Base-by-base conservation (phyloP, 805 yeast genomes). In the Starmera quercuum region DNA sequence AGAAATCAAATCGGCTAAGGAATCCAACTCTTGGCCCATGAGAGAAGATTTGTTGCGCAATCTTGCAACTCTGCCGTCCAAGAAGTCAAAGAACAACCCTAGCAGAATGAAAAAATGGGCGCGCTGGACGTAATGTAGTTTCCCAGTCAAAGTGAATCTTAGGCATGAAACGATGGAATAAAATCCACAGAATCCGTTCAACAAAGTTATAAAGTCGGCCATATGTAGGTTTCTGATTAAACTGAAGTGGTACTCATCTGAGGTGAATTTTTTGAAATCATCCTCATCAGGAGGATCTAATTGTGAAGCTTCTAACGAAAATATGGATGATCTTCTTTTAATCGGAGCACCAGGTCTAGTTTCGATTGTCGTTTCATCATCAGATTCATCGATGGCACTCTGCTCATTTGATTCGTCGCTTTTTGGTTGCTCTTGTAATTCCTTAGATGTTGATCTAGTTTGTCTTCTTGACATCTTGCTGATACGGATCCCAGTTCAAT, bases 21-120 rank as follows among this genome's bases (percentile, higher is more conserved):
- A 88, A 56, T 92, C 98, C 50, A 92, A 73, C 63, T 92, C 98
- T 61, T 92, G 97, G 40, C 98, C 98, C 83, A 92, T 84, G 35
- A 92, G 69, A 10, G 94, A 81, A 3, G 95, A 75, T 63, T 88
- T 86, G 56, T 87, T 83, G 62, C 96, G 75, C 63, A 92, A 72
- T 53, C 98, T 74, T 4, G 98, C 98, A 7, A 90, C 98, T 49
- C 95, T 77, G 23, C 98, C 98, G 56, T 92, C 98, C 56, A 92
- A 83, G 56, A 92, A 87, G 59, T 90, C 98, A 58, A 90, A 90
- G 55, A 92, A 86, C 51, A 90, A 73, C 5, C 98, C 98, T 45
- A 90, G 65, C n/a, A 83, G 69, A 29, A 87, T 85, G 61, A 83
- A 86, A 44, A 82, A 78, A 62, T 87, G 88, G 2, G 97, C 96